Base-by-base conservation (phyloP, 2,329 filamentous ascomycete species). In the Colletotrichum spinosum region DNA sequence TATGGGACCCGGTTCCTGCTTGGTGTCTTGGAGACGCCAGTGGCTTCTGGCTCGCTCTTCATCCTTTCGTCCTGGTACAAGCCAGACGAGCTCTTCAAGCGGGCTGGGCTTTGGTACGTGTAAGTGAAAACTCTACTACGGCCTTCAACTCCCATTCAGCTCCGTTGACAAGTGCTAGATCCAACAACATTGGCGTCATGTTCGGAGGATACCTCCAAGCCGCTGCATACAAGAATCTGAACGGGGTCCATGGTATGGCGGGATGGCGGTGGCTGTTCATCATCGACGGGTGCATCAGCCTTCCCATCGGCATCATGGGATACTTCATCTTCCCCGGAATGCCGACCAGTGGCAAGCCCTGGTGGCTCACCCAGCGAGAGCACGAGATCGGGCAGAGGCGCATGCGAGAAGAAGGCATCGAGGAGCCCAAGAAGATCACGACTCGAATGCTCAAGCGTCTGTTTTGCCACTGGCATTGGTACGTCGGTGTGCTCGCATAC, bases 181-280 rank as follows among this genome's bases (percentile, higher is more conserved):
- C 68, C 38, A 69, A 68, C 17, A 69, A 71, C 2, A 67, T 75
- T 0, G 76, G 72, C 0, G 72, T 73, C 11, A 72, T 72, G 64
- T 69, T 72, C 17, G 67, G 69, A 15, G 71, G 73, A 0, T 78
- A 78, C 34, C 69, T 78, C 0, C 76, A 77, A 69, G 74, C 76
- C 1, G 75, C 72, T 0, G 82, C 82, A 0, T 85, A 86, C 69
- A 82, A 75, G 11, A 82, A 82, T 34, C 75, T 85, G 0, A 81
- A 83, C 15, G 83, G 83, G 0, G 75, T 81, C 0, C 74, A 73
- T 4, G 84, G 83, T 0, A 79, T 83, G 72, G 73, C 80, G 0
- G 84, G 84, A 0, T 86, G 83, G 83, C 73, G 78, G 51, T 84
- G 79, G 83, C 73, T 86, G 0, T 87, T 86, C 54, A 81, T 87